These are phyloP conservation scores for Ramaria sp. DNA, from an alignment of 768 basidiomycete genomes.

Conservation along the genomic window DNA sequence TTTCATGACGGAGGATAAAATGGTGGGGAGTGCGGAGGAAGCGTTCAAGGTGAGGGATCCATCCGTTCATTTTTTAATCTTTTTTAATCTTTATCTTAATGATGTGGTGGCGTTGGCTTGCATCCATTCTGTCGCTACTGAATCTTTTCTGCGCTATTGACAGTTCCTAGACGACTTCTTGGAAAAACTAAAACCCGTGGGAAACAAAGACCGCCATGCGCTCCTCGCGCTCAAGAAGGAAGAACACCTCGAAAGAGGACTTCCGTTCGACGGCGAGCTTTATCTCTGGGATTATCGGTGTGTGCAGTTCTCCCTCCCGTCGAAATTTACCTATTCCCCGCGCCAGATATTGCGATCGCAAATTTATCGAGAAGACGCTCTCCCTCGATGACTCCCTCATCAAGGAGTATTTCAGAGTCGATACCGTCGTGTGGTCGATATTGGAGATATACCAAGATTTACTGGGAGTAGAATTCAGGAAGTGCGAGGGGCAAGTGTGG, in stretches of 20 bases:
- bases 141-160: too few species aligned
- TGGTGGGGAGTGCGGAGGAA: constrained; percentile 63
- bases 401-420: constrained; percentile 86
- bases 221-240: constrained; percentile 68
- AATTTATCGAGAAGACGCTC: constrained; percentile 54
- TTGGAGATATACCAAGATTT: constrained; percentile 76
- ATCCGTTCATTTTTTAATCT: not conserved
- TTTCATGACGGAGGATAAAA: constrained; percentile 75
- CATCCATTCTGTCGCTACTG: too few species aligned
- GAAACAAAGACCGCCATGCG: constrained; percentile 49
- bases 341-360: constrained; percentile 28
- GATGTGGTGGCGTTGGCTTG: not conserved
- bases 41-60: constrained; percentile 40
- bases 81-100: constrained; percentile 7
- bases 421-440: constrained; percentile 72
- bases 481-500: constrained; percentile 57
- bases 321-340: not conserved
- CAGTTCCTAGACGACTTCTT: constrained; percentile 76
- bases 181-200: constrained; percentile 62
- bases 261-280: constrained; percentile 62
- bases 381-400: constrained; percentile 66
- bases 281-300: constrained; percentile 82
- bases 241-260: constrained; percentile 49
- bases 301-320: not conserved
- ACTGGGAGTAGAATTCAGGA: constrained; percentile 58